Conservation (phyloP, 805 yeast genomes). For the Blastobotrys peoriensis region DNA sequence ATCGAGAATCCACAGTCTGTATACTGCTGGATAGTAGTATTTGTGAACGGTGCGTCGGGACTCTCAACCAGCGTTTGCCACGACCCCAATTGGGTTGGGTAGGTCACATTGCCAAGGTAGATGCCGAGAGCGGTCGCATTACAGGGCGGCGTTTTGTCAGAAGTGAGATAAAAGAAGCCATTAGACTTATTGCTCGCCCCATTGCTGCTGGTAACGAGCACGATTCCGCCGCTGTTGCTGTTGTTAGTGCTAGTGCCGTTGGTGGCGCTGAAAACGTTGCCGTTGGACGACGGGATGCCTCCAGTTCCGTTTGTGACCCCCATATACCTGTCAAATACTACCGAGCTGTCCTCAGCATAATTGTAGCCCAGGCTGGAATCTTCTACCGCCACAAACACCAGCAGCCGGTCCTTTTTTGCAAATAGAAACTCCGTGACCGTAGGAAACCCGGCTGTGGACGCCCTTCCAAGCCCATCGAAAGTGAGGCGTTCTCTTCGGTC, state of each 20-base stretch:
- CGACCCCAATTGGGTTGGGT: constrained; percentile 17
- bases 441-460: constrained; percentile 3
- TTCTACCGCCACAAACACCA: constrained; percentile 1
- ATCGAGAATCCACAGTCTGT: constrained; percentile 62
- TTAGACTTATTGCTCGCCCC: no score
- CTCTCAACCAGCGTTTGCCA: constrained; percentile 41
- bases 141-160: background rate
- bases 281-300: no score
- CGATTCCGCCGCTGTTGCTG: no score
- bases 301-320: constrained; percentile 14
- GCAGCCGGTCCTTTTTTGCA: constrained; percentile 1
- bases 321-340: background rate
- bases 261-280: no score
- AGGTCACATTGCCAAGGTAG: constrained; percentile 12
- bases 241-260: no score
- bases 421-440: constrained; percentile 7
- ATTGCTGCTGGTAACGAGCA: no score
- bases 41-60: constrained; percentile 34
- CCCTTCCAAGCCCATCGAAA: background rate
- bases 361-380: background rate
- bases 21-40: constrained; percentile 33
- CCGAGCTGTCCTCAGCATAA: background rate
- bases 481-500: constrained; percentile 7
- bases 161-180: no score
- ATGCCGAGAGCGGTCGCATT: background rate